Evolutionary conservation across 352 stramenopile genomes (phyloP).

Genomic region (Phytopythium cucurbitacearum): DNA sequence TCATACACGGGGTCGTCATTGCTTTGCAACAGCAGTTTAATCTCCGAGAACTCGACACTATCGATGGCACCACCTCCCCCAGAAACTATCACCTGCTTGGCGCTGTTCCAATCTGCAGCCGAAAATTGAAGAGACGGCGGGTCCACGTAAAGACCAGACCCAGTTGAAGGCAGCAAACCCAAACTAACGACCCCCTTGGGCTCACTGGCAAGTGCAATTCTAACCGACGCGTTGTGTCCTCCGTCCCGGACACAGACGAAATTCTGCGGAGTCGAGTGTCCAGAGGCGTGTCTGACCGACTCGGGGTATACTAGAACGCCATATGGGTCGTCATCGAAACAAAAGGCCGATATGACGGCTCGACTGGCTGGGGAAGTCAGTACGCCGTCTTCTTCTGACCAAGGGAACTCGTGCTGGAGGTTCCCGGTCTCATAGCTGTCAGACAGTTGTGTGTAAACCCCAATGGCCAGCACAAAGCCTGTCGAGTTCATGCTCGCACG

Average conservation of each 20-base stretch:
- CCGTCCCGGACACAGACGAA: constrained; percentile 35
- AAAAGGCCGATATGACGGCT: constrained; percentile 25
- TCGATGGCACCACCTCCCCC: constrained; percentile 7
- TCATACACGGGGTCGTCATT: constrained; percentile 37
- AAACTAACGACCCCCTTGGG: constrained; percentile 35
- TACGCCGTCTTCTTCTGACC: constrained; percentile 36
- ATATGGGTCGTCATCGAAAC: constrained; percentile 50
- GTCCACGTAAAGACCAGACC: constrained; percentile 21
- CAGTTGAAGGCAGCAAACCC: constrained; percentile 15
- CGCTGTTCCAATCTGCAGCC: constrained; percentile 21
- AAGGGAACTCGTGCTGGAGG: constrained; percentile 39
- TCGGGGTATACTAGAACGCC: constrained; percentile 34
- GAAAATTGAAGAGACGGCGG: constrained; percentile 28
- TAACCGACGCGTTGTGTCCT: constrained; percentile 38
- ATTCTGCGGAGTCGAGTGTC: constrained; percentile 12
- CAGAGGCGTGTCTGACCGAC: constrained; percentile 22
- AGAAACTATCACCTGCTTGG: constrained; percentile 18
- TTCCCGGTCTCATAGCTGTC: constrained; percentile 59
- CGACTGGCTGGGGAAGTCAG: constrained; percentile 32
- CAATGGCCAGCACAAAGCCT: constrained; percentile 31
- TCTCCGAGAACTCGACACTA: constrained; percentile 18
- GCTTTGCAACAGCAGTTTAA: constrained; percentile 24
- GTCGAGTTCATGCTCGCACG: not conserved
- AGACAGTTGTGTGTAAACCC: constrained; percentile 44
- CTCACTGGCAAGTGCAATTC: constrained; percentile 31